Evolutionary conservation across 352 stramenopile genomes (phyloP).

Genomic region (Thalassiosira mediterranea): DNA sequence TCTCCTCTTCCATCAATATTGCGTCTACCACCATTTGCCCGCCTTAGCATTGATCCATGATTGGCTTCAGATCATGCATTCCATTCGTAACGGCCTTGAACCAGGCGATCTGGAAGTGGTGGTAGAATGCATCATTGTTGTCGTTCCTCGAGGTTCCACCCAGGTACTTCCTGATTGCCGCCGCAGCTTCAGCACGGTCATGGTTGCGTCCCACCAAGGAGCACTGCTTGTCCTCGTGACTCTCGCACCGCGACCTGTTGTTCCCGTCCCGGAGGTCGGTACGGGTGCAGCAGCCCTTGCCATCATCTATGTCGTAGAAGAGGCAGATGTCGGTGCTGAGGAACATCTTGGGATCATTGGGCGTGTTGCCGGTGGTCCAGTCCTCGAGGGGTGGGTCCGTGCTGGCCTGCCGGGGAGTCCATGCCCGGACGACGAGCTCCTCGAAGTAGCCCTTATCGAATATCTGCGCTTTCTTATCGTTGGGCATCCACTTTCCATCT

Average conservation of each 20-base stretch:
- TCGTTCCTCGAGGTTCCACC: conserved; percentile 1
- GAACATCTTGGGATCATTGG: conserved; percentile 17
- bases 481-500: conserved; percentile 53
- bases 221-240: conserved; percentile 7
- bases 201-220: conserved; percentile 6
- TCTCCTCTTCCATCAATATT: too few relatives aligned
- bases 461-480: neutral
- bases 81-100: conserved; percentile 32
- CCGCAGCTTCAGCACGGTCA: conserved; percentile 17
- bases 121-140: conserved; percentile 32
- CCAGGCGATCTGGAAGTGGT: conserved; percentile 24
- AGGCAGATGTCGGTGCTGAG: conserved; percentile 38
- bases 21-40: too few relatives aligned
- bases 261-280: too few relatives aligned
- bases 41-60: too few relatives aligned
- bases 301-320: conserved; percentile 24
- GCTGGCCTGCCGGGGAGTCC: neutral
- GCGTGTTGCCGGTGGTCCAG: conserved; percentile 16
- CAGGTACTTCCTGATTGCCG: conserved; percentile 23
- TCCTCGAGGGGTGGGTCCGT: neutral
- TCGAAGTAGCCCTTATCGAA: conserved; percentile 22
- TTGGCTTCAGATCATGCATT: neutral
- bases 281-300: too few relatives aligned
- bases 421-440: conserved; percentile 12
- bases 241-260: too few relatives aligned